phyloP scores from a whole-genome alignment of 2,329 filamentous ascomycete genomes.

The Pestalotiopsis sp. region DNA sequence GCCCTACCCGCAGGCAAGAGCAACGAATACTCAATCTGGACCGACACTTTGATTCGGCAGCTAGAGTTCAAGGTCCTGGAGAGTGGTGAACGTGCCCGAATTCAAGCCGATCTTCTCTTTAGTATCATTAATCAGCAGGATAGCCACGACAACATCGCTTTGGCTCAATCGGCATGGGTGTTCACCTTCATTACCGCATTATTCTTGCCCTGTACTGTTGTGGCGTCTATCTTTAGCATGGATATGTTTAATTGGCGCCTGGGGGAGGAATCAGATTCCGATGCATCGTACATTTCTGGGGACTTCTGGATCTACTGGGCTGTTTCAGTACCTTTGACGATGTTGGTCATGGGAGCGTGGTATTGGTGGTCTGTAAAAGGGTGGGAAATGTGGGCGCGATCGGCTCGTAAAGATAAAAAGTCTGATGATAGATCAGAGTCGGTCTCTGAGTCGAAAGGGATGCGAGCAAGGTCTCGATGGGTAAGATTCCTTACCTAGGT shows the following conservation, averaged over 20 bases:
- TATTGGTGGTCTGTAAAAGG: background rate
- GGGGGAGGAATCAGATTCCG: background rate
- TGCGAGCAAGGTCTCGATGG: background rate
- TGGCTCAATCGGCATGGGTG: background rate
- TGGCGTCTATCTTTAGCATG: background rate
- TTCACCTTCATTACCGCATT: background rate
- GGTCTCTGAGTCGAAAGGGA: too few relatives aligned
- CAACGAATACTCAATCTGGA: background rate
- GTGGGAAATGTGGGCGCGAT: background rate
- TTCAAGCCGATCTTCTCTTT: background rate
- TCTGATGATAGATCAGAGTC: background rate
- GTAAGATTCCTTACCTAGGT: background rate
- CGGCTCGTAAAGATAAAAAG: background rate
- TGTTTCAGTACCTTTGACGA: background rate
- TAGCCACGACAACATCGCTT: background rate
- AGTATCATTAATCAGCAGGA: background rate
- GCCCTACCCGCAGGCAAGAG: background rate
- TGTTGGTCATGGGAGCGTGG: background rate
- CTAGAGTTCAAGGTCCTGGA: too few relatives aligned
- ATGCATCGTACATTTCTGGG: background rate
- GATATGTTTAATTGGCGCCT: background rate
- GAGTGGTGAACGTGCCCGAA: background rate
- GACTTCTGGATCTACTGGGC: background rate
- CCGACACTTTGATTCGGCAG: too few relatives aligned
- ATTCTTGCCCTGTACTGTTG: background rate